Evolutionary conservation across 106 monocot species (phyloP), one percentile per base, ranked within the genome.

Genomic region (Alisma plantagoaquatica): DNA sequence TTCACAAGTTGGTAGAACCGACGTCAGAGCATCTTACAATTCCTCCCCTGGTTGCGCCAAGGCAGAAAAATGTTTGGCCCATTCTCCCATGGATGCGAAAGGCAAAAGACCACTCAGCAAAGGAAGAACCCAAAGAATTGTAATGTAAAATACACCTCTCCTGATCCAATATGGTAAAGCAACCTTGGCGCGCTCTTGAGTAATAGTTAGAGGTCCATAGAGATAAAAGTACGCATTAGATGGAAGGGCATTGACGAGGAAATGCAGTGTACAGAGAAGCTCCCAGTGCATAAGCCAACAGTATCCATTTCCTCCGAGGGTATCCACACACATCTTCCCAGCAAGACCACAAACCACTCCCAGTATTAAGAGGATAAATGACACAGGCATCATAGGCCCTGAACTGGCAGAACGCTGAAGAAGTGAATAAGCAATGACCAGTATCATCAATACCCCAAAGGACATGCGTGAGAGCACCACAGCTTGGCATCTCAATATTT

Each of bases 281-380:
- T 96, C 96, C 96, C 96, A 96, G 17, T 63, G 75, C 1, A 96
- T 12, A 53, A 96, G 84, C 89, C 88, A 96, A 16, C 10, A 17
- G 49, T 73, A 62, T 28, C 96, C 96, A 60, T 67, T 77, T 33
- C 84, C 96, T 25, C 96, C 96, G 29, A 96, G 33, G 10, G 89
- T 75, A 29, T 96, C 96, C 0, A 96, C 69, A 24, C 96, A 96
- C 11, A 78, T 41, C 62, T 79, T 96, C 38, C 96, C 96, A 15
- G 73, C 67, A 49, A 69, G 16, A 54, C 96, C 96, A 47, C 96
- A 96, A 4, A 62, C 31, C n/a, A 60, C 48, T 30, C 75, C 88
- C 24, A 96, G 46, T 16, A 96, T 27, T 12, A 81, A 49, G 20
- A 91, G 63, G 62, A 83, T 84, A 53, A 78, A 96, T 15, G 96